These are phyloP conservation scores for Fonsecaea nubica DNA, from an alignment of 2,329 filamentous ascomycete species.

Conservation along the genomic window DNA sequence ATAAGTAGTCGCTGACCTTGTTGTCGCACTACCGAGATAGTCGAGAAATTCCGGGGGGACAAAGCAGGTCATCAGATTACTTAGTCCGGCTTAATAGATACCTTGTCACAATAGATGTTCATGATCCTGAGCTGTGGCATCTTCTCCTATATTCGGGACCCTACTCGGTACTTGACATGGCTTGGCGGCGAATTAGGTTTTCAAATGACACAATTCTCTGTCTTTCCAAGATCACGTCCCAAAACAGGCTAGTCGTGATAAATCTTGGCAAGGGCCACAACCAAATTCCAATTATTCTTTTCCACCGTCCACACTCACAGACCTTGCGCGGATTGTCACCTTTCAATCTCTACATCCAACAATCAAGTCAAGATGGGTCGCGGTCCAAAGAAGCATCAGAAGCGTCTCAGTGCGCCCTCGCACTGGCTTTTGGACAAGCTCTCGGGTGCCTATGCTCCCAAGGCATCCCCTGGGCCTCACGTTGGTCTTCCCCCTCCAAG, in stretches of 20 bases:
- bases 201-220: slow-evolving; percentile 21
- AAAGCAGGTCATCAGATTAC: no score
- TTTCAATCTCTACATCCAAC: slow-evolving; percentile 21
- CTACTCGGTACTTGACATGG: no score
- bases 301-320: background rate
- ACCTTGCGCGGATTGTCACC: slow-evolving; percentile 3
- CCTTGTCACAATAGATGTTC: no score
- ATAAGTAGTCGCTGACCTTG: no score
- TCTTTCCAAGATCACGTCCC: background rate
- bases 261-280: slow-evolving; percentile 23
- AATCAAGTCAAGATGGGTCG: slow-evolving; percentile 57
- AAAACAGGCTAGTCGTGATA: background rate
- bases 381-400: slow-evolving; percentile 95
- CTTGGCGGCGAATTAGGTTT: background rate
- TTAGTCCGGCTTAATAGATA: no score
- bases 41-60: no score
- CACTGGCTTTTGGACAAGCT: slow-evolving; percentile 99
- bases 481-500: slow-evolving; percentile 26
- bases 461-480: slow-evolving; percentile 76
- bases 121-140: no score
- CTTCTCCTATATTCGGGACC: no score
- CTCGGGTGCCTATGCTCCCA: slow-evolving; percentile 80
- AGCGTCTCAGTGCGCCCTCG: slow-evolving; percentile 97
- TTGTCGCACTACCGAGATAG: no score
- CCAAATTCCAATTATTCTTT: slow-evolving; percentile 8